Percentiles rank a stretch among this genome's conserved stretches.
Evolutionary conservation across 1,284 basidiomycete genomes (phyloP).

Genomic region (Omphalotus olearius): DNA sequence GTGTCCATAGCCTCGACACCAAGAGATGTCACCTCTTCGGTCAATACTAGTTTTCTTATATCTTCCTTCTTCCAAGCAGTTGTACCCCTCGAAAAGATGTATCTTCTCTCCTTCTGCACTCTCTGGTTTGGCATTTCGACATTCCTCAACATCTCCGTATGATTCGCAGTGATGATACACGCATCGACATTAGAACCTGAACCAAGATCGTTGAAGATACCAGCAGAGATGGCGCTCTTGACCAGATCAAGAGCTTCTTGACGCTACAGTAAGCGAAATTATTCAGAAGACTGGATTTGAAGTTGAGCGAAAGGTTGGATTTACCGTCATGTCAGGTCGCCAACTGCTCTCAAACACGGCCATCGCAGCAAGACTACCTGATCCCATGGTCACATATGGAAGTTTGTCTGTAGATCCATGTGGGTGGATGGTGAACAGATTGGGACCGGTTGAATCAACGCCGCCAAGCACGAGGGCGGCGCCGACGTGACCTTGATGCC

Average conservation of each 20-base stretch:
- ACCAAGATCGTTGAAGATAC: conserved; percentile 99
- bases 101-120: conserved; percentile 77
- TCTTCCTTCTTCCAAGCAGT: conserved; percentile 85
- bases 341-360: conserved; percentile 93
- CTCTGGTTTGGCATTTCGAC: conserved; percentile 91
- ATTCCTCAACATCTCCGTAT: conserved; percentile 89
- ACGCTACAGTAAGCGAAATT: conserved; percentile 42
- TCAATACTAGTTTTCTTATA: conserved; percentile 67
- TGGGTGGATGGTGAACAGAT: conserved; percentile 95
- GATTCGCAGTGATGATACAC: conserved; percentile 83
- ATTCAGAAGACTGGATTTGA: not conserved
- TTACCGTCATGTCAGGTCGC: conserved; percentile 79
- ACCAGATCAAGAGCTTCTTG: conserved; percentile 84
- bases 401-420: conserved; percentile 99
- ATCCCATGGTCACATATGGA: conserved; percentile 99
- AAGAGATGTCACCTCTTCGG: conserved; percentile 59
- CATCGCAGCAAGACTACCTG: conserved; percentile 96
- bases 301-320: conserved; percentile 20
- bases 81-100: conserved; percentile 83
- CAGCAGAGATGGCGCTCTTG: conserved; percentile 84
- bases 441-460: conserved; percentile 88
- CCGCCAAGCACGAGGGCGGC: conserved; percentile 98
- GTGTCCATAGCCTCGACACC: conserved; percentile 75
- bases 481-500: conserved; percentile 92
- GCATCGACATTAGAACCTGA: conserved; percentile 98